phyloP scores from a whole-genome alignment of 2,329 filamentous ascomycete genomes.

The Trichoderma polysporum region DNA sequence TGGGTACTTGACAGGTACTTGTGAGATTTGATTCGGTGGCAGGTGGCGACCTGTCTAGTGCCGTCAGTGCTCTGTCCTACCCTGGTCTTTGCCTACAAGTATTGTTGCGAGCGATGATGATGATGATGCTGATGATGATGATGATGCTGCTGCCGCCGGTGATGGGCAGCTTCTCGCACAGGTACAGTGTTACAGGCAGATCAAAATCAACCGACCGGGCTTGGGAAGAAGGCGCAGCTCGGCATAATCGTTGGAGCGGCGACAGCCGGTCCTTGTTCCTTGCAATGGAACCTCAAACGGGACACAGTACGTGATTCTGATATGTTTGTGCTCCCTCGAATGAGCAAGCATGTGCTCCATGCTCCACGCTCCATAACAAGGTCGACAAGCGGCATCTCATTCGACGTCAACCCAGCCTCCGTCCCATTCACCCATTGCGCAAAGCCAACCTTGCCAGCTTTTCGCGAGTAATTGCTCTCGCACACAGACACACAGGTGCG shows the following conservation, averaged over 20 bases:
- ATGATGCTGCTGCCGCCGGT: not conserved
- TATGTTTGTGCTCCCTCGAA: not conserved
- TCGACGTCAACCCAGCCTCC: not conserved
- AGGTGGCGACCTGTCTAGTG: not conserved
- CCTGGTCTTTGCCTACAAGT: not conserved
- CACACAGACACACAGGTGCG: not conserved
- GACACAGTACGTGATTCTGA: not conserved
- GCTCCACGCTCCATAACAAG: not conserved
- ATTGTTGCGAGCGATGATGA: not conserved
- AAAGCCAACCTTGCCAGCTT: not conserved
- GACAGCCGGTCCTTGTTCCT: conserved; percentile 11
- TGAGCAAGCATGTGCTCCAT: conserved; percentile 5
- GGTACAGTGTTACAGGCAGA: not conserved
- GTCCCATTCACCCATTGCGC: not conserved
- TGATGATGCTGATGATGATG: not conserved
- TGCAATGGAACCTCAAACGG: conserved; percentile 9
- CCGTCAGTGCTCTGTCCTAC: not conserved
- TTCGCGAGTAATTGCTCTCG: not conserved
- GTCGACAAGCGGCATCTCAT: not conserved
- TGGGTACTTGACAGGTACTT: conserved; percentile 7
- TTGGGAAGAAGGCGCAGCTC: conserved; percentile 5
- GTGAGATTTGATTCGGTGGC: not conserved
- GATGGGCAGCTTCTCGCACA: not conserved
- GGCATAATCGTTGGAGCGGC: conserved; percentile 1
- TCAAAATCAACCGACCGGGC: conserved; percentile 8